Evolutionary conservation across 2,329 filamentous ascomycete genomes (phyloP).

Genomic region (Metarhizium sp.): DNA sequence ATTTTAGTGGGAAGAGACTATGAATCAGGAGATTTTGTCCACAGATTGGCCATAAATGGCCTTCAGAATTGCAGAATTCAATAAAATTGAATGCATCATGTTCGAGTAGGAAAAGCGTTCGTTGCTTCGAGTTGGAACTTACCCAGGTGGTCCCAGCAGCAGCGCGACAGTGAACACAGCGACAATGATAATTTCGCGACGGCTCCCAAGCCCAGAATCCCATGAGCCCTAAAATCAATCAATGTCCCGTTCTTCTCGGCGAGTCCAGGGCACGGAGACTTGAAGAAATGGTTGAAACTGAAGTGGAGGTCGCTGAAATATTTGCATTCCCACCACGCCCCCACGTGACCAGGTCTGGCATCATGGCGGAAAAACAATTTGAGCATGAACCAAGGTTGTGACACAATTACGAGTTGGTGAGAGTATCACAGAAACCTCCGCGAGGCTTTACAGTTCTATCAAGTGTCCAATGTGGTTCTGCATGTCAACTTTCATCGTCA

Average conservation of each 20-base stretch:
- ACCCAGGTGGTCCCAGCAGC: background rate
- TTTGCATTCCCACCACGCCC: background rate
- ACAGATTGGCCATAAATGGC: conserved; percentile 16
- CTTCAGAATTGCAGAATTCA: conserved; percentile 44
- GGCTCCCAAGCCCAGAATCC: background rate
- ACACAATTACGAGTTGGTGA: too few species aligned
- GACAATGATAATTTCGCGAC: background rate
- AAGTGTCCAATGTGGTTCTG: too few species aligned
- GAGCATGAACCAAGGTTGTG: too few species aligned
- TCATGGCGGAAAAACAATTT: too few species aligned
- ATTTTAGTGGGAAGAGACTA: background rate
- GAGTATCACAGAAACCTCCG: too few species aligned
- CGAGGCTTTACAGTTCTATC: too few species aligned
- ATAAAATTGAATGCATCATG: conserved; percentile 28
- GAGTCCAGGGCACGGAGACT: background rate
- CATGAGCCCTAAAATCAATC: background rate
- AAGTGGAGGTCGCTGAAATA: background rate
- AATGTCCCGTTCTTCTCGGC: background rate
- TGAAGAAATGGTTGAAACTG: background rate
- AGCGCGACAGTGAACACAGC: background rate
- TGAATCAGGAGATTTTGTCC: conserved; percentile 16
- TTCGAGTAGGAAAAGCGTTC: background rate
- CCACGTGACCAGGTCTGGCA: background rate
- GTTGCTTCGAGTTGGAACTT: background rate
- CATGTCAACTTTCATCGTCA: too few species aligned